Conservation (phyloP, 148 eudicot genomes). For the Agrostemma githago region DNA sequence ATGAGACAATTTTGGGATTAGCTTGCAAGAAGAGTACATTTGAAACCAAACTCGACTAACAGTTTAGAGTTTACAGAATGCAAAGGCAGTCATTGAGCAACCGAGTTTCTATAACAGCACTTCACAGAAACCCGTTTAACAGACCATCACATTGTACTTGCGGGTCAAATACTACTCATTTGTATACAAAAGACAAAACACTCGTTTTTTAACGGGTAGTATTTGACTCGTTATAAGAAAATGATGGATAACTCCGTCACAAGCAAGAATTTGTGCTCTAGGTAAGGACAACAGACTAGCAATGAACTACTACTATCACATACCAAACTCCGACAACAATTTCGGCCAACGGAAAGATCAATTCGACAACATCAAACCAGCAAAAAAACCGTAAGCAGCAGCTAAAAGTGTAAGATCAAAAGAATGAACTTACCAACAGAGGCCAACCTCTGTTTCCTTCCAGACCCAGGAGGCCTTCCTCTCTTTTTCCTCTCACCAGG, state of each 20-base stretch:
- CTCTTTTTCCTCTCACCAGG: slow-evolving; percentile 41
- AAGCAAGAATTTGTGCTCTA: background rate
- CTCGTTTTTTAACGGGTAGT: no score
- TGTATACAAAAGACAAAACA: no score
- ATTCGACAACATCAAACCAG: background rate
- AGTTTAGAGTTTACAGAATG: background rate
- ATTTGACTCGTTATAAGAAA: no score
- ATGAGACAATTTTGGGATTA: background rate
- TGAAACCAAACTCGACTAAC: background rate
- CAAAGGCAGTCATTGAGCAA: background rate
- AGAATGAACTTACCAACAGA: slow-evolving; percentile 55
- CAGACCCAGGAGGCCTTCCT: slow-evolving; percentile 92
- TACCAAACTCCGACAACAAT: background rate
- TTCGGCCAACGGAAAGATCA: background rate
- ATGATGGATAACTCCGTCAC: no score
- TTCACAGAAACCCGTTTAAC: background rate
- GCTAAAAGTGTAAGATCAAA: slow-evolving; percentile 2
- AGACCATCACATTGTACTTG: background rate
- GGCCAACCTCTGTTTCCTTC: slow-evolving; percentile 85
- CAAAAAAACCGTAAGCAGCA: background rate
- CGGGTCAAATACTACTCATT: no score
- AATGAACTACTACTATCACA: background rate
- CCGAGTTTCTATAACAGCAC: background rate
- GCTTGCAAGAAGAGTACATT: background rate
- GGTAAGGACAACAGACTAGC: background rate